Base-by-base conservation (phyloP, 306 rosid genomes). In the Vachellia collinsii region DNA sequence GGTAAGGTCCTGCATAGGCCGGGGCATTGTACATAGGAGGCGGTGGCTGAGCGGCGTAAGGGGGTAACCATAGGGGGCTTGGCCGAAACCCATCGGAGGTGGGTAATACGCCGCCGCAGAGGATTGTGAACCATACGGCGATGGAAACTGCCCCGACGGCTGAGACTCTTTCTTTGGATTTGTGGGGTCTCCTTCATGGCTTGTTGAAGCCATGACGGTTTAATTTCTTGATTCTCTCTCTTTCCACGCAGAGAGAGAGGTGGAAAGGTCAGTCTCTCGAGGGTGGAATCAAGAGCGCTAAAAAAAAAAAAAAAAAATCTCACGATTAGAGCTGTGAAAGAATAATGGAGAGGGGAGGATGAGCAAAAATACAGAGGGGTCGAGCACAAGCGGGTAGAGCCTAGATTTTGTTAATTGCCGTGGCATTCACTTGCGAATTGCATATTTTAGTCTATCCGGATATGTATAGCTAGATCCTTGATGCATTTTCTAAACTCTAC, bases 81-180 rank as follows among this genome's bases (percentile, higher is more conserved):
- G 66, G 1, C 70, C 39, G 17, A 72, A 77, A 3, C 63, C 77
- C 29, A 47, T 77, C n/a, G 67, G 23, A 3, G 43, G 53, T 2
- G 54, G 79, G 67, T 78, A 78, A 53, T 41, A 67, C 85, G 81
- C 77, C 85, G 78, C 77, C 82, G 13, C 10, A 0, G 59, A 22
- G 53, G 75, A 23, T 46, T 74, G 69, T 41, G 44, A 6, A 8
- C 1, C 67, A 22, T 17, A 37, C 36, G 1, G 65, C 3, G 70
- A 3, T 7, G 51, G 58, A 11, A 11, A 68, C 4, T 47, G 50
- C 13, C 37, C 14, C 37, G 16, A 7, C 36, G 53, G 46, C 25
- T 17, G 56, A 39, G 85, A 59, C 23, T 75, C 36, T 36, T 36
- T 23, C n/a, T 44, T 81, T n/a, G 11, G 4, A 5, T 13, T 16